phyloP scores from a whole-genome alignment of 1,284 basidiomycete genomes.

The Fomitopsis pinicola region DNA sequence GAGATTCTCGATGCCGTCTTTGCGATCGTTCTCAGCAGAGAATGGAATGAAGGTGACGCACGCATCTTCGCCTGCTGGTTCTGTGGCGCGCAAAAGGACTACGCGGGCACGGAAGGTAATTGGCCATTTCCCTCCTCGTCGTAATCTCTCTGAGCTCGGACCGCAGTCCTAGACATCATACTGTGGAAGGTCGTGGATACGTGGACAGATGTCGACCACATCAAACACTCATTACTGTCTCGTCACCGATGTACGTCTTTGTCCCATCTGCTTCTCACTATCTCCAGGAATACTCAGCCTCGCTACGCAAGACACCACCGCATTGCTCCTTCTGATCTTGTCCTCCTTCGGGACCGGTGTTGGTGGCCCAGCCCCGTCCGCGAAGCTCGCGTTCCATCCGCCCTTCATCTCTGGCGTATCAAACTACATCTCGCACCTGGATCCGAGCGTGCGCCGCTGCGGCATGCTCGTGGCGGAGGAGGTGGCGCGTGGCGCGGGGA shows the following conservation, averaged over 20 bases:
- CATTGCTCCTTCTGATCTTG: conserved; percentile 60
- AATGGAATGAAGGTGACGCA: conserved; percentile 56
- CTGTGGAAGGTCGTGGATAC: conserved; percentile 45
- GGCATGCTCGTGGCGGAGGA: conserved; percentile 94
- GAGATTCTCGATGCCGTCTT: conserved; percentile 51
- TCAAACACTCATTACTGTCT: conserved; percentile 69
- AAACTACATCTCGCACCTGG: conserved; percentile 75
- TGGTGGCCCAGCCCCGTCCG: conserved; percentile 30
- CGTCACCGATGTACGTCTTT: conserved; percentile 57
- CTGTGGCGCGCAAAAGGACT: conserved; percentile 31
- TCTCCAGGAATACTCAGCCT: background rate
- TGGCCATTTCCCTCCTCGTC: conserved; percentile 2
- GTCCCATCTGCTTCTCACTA: background rate
- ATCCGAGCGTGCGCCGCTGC: conserved; percentile 75
- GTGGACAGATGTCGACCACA: conserved; percentile 65
- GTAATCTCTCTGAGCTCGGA: background rate
- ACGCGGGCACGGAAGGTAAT: conserved; percentile 36
- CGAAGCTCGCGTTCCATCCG: conserved; percentile 47
- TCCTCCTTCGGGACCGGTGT: conserved; percentile 55
- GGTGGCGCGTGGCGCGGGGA: conserved; percentile 55
- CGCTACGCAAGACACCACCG: conserved; percentile 54
- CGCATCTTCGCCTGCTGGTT: conserved; percentile 67
- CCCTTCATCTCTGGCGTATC: conserved; percentile 73
- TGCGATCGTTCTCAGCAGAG: conserved; percentile 46
- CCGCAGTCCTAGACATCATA: conserved; percentile 44